Evolutionary conservation across 108 stramenopile genomes (phyloP), one percentile per base, ranked within the genome.

Genomic region (Hondaea fermentalgiana): DNA sequence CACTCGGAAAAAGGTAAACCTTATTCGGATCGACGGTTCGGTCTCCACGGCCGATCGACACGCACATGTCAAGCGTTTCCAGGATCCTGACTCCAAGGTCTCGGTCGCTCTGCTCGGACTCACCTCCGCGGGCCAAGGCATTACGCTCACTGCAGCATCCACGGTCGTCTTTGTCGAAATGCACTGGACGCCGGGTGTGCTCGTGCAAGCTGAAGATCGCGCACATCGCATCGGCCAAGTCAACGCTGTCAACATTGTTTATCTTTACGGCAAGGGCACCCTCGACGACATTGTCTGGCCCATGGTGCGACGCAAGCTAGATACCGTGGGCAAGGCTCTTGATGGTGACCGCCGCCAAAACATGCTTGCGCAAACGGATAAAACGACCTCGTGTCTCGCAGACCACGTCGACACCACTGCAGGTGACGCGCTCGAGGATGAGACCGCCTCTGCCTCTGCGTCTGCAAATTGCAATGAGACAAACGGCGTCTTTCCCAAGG

Each of bases 151-250:
- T 19, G 98, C 98, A 5, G 96, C 98, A n/a, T 96, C 95, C 49
- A 96, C 96, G 28, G 97, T 98, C 21, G 96, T 97, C 93, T 99
- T 99, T 88, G 95, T 97, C 42, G 99, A 99, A 90, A 93, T 99
- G 19, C 98, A 97, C 88, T 97, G 97, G 97, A 98, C 98, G 43
- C 97, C 98, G 4, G 97, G 96, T 14, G 91, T 98, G 60, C 96
- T 99, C 96, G 94, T 98, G 87, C 99, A 99, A 90, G 99, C 99
- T 5, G 99, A 98, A 92, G 97, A 98, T 94, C 94, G 97, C 6
- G 95, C 95, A 53, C 99, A 99, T 91, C 97, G 99, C 35, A 97
- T 98, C 83, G 98, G 98, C 17, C 99, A 99, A 90, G 94, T 95
- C 69, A 91, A 95, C 10, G 89, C 90, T 16, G 98, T 98, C 14